Evolutionary conservation across 305 asterid species (phyloP), one percentile per base, ranked within the genome.

Genomic region (Fraxinus ornus): DNA sequence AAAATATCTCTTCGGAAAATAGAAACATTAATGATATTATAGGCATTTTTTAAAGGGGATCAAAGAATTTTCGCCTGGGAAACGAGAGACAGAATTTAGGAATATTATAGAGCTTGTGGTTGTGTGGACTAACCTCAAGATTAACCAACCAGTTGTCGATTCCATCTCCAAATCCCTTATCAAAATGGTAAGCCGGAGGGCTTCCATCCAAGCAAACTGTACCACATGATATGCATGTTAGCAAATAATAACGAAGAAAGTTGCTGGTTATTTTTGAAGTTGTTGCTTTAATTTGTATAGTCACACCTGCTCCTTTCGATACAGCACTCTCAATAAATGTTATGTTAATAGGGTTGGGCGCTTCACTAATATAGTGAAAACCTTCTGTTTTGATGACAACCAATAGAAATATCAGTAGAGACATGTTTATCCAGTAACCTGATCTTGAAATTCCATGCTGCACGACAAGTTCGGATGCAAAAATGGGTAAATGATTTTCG

Each of bases 131-230:
- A 10, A 87, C 89, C 88, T 37, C 55, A 76, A 86, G 87, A 79
- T 39, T 78, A 68, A 84, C 32, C 13, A 88, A 5, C 91, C 90
- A 86, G 24, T 78, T 81, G 12, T 75, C 36, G 12, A 62, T 81
- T 70, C 86, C 88, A 0, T 83, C 83, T 36, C 90, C 91, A 21
- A 0, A 52, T 41, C 91, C 91, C 10, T 52, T 19, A 22, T 66
- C 82, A 39, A 62, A 70, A 71, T 49, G 57, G 41, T 88, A 88
- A 32, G 82, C 88, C 3, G 88, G 82, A 3, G 90, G 88, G 70
- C 88, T 86, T 4, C 90, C 88, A 76, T 88, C 90, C 83, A 88
- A 78, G 44, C 91, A 88, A 81, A 83, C 91, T 88, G 77, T 36
- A 60, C 7, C 52, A 15, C 21, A 73, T 3, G 2, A 57, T 15